These are phyloP conservation scores for Leucaena leucocephala DNA, from an alignment of 306 rosid genomes.

Conservation along the genomic window DNA sequence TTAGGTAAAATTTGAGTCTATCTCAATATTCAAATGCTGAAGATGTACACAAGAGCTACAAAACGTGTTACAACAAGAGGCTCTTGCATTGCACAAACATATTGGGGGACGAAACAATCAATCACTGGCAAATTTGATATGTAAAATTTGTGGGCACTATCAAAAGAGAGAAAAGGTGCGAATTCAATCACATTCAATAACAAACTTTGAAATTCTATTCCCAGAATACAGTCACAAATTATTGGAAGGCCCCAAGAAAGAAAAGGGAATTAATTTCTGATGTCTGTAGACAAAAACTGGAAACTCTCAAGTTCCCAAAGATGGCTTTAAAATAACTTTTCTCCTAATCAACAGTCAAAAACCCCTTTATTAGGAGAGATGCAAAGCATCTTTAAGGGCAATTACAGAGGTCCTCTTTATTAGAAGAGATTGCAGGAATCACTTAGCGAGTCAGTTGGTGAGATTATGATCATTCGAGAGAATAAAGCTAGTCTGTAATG, in stretches of 20 bases:
- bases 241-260: constrained; percentile 8
- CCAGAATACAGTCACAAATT: constrained; percentile 6
- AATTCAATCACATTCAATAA: constrained; percentile 13
- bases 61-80: background rate
- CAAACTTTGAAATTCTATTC: constrained; percentile 20
- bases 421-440: constrained; percentile 29
- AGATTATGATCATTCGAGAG: constrained; percentile 35
- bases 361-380: background rate
- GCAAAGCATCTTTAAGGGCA: constrained; percentile 20
- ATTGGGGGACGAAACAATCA: constrained; percentile 19
- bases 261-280: constrained; percentile 30
- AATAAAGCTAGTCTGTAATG: constrained; percentile 27
- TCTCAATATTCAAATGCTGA: background rate
- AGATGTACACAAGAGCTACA: background rate
- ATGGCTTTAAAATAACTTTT: background rate
- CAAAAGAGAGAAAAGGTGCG: constrained; percentile 16
- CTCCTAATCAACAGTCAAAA: background rate
- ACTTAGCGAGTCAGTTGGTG: constrained; percentile 19
- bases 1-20: background rate
- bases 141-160: constrained; percentile 34
- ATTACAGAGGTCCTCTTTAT: constrained; percentile 5
- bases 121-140: constrained; percentile 26
- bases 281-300: constrained; percentile 12
- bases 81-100: background rate
- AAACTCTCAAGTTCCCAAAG: constrained; percentile 8